phyloP scores from a whole-genome alignment of 2,329 filamentous ascomycete genomes.

The Fusarium sp. region DNA sequence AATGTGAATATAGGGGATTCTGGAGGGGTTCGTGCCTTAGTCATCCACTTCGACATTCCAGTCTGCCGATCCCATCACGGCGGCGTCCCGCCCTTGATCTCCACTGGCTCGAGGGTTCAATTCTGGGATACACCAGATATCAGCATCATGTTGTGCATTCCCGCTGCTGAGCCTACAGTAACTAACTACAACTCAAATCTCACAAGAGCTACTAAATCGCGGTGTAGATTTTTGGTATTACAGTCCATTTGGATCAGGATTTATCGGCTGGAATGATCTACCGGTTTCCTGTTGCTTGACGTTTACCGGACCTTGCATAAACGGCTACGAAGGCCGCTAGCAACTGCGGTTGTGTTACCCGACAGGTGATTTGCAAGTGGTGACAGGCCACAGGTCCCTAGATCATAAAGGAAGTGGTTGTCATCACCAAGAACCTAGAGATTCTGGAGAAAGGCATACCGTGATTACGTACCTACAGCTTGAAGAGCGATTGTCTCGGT shows the following conservation, averaged over 20 bases:
- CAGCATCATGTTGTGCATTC: constrained; percentile 9
- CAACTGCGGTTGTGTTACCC: constrained; percentile 30
- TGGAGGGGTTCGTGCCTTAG: constrained; percentile 25
- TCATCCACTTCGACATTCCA: constrained; percentile 39
- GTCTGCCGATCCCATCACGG: constrained; percentile 26
- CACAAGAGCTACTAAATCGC: neutral
- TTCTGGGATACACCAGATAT: constrained; percentile 2
- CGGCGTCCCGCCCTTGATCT: constrained; percentile 4
- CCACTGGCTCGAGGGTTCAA: neutral
- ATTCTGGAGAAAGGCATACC: neutral
- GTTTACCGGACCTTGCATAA: constrained; percentile 30
- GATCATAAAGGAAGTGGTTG: neutral
- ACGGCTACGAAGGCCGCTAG: constrained; percentile 23
- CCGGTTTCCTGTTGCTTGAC: neutral
- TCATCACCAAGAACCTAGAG: neutral
- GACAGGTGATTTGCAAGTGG: constrained; percentile 11
- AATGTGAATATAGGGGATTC: constrained; percentile 16
- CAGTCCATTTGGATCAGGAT: neutral
- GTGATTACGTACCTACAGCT: constrained; percentile 1
- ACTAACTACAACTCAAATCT: constrained; percentile 8
- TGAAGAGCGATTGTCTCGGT: neutral
- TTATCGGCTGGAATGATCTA: too few relatives aligned
- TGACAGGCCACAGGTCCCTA: neutral
- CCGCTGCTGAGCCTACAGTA: too few relatives aligned
- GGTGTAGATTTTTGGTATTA: neutral